Evolutionary conservation across 768 basidiomycete species (phyloP).

Genomic region (Infundibulicybe gibba): DNA sequence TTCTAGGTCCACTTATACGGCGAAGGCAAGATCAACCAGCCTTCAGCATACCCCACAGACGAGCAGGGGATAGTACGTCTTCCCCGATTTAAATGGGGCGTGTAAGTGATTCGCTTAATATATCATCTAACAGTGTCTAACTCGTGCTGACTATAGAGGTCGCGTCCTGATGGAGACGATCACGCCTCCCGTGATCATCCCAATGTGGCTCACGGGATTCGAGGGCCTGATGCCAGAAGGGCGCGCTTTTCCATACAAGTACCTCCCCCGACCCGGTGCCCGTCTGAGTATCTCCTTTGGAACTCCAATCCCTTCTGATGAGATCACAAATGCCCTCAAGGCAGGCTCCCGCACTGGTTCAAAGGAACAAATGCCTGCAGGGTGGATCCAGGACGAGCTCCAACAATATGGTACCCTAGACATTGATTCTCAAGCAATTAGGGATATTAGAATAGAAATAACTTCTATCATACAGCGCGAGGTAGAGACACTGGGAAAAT

Average conservation of each 20-base stretch:
- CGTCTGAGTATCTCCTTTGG: conserved; percentile 79
- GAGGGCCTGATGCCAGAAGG: conserved; percentile 90
- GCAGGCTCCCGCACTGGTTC: conserved; percentile 1
- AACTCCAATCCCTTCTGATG: conserved; percentile 52
- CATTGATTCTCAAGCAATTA: not conserved
- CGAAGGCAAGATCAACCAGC: conserved; percentile 87
- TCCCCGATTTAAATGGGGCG: conserved; percentile 91
- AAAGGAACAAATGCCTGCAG: conserved; percentile 2
- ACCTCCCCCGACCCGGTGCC: conserved; percentile 58
- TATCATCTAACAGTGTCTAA: not conserved
- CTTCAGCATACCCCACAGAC: conserved; percentile 40
- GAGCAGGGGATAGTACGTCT: conserved; percentile 44
- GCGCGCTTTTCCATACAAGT: conserved; percentile 71
- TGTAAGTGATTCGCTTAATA: conserved; percentile 51
- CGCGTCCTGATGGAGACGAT: conserved; percentile 67
- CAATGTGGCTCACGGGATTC: conserved; percentile 89
- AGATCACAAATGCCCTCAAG: conserved; percentile 21
- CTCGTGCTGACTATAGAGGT: conserved; percentile 44
- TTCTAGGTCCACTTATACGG: conserved; percentile 86
- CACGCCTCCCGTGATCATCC: conserved; percentile 75
- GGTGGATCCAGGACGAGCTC: conserved; percentile 19
- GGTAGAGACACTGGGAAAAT: conserved; percentile 52
- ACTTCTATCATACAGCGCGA: conserved; percentile 49
- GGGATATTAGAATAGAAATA: conserved; percentile 44
- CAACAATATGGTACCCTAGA: not conserved